A percentile compares a stretch with the other conserved stretches of the same genome.
Evolutionary conservation across 202 grass and related monocot genomes (phyloP).

Genomic region (Schoenoplectus tabernaemontani): DNA sequence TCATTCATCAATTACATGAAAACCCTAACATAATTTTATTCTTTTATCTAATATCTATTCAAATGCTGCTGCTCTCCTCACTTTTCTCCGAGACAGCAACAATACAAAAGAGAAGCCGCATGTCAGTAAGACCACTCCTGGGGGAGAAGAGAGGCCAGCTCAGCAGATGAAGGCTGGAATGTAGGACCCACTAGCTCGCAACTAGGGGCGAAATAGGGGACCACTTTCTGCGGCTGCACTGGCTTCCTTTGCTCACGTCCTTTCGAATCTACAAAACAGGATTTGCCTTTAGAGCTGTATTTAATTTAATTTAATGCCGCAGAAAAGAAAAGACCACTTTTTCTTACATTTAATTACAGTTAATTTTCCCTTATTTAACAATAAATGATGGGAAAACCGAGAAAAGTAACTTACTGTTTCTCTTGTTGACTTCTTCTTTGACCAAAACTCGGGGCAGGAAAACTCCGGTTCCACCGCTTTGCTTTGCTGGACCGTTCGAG

Average conservation of each 20-base stretch:
- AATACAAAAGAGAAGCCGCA: slow-evolving; percentile 9
- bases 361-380: background rate
- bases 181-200: background rate
- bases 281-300: background rate
- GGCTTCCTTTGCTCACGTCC: slow-evolving; percentile 8
- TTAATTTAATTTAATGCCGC: background rate
- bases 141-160: background rate
- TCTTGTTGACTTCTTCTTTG: slow-evolving; percentile 19
- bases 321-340: background rate
- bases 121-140: slow-evolving; percentile 21
- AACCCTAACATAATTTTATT: slow-evolving; percentile 10
- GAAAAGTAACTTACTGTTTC: slow-evolving; percentile 8
- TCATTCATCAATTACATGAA: background rate
- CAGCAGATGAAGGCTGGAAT: background rate
- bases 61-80: background rate
- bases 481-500: background rate
- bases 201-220: background rate
- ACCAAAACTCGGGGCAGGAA: background rate
- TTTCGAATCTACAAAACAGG: slow-evolving; percentile 9
- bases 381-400: background rate
- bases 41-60: background rate
- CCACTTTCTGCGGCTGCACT: slow-evolving; percentile 15
- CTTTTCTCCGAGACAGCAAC: slow-evolving; percentile 8
- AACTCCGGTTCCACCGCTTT: slow-evolving; percentile 21
- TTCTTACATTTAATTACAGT: background rate